Conservation (phyloP, 805 yeast species). For the Yamadazyma tumulicola region DNA sequence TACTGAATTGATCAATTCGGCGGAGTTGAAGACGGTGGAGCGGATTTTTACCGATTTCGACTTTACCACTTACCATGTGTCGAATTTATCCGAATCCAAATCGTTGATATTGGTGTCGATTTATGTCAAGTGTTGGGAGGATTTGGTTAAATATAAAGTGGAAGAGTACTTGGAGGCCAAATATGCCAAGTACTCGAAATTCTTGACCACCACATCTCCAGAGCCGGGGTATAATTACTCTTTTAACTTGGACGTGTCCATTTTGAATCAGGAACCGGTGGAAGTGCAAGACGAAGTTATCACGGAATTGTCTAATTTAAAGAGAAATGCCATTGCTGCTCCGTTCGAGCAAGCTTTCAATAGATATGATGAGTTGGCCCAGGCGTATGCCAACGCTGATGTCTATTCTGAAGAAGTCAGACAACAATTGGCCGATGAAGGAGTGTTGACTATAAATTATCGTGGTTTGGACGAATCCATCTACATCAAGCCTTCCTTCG, state of each 20-base stretch:
- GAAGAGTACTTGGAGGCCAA: slow-evolving; percentile 48
- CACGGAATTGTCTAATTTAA: slow-evolving; percentile 65
- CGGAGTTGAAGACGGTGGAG: slow-evolving; percentile 52
- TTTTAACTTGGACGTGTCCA: slow-evolving; percentile 57
- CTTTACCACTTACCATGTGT: slow-evolving; percentile 88
- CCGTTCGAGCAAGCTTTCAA: slow-evolving; percentile 86
- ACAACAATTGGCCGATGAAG: slow-evolving; percentile 45
- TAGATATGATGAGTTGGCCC: slow-evolving; percentile 68
- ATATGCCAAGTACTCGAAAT: slow-evolving; percentile 37
- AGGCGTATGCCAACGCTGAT: slow-evolving; percentile 39
- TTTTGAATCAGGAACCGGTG: slow-evolving; percentile 29
- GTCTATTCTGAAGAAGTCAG: slow-evolving; percentile 44
- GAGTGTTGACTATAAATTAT: slow-evolving; percentile 70
- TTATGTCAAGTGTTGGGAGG: slow-evolving; percentile 73
- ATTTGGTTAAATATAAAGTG: slow-evolving; percentile 66
- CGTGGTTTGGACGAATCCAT: slow-evolving; percentile 86
- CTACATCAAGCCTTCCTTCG: slow-evolving; percentile 86
- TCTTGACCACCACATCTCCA: slow-evolving; percentile 25
- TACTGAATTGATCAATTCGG: slow-evolving; percentile 58
- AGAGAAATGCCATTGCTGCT: slow-evolving; percentile 86
- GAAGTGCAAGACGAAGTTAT: slow-evolving; percentile 54
- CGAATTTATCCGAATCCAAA: slow-evolving; percentile 74
- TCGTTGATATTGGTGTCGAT: slow-evolving; percentile 62
- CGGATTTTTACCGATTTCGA: slow-evolving; percentile 93
- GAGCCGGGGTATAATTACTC: slow-evolving; percentile 86